These are phyloP conservation scores for Marsdenia floribunda DNA, from an alignment of 257 asterid species.

Conservation along the genomic window DNA sequence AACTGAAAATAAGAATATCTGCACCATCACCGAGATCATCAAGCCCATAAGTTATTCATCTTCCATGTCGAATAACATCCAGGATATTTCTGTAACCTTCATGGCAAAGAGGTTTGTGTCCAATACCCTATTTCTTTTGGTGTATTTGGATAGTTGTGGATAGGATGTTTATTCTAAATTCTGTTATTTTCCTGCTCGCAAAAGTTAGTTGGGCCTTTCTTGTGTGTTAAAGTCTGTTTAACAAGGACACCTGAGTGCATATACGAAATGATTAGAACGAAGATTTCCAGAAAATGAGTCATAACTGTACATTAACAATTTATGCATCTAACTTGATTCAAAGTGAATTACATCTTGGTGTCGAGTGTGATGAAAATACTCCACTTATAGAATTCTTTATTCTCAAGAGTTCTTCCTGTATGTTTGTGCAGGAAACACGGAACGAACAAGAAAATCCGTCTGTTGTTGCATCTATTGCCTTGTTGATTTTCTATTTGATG, in stretches of 20 bases:
- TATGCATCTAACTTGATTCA: not conserved
- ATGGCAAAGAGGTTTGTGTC: slow-evolving; percentile 74
- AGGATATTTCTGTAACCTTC: slow-evolving; percentile 67
- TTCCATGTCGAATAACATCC: slow-evolving; percentile 40
- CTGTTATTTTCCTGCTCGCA: not conserved
- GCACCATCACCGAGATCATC: slow-evolving; percentile 58
- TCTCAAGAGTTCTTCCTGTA: not conserved
- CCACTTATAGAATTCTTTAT: not conserved
- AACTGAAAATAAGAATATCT: slow-evolving; percentile 40
- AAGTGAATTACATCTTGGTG: not conserved
- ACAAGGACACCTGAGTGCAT: not conserved
- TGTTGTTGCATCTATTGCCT: not conserved
- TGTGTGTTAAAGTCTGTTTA: not conserved
- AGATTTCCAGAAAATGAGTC: not conserved
- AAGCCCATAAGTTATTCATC: slow-evolving; percentile 68
- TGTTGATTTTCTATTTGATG: not conserved
- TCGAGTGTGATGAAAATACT: not conserved
- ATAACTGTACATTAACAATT: not conserved
- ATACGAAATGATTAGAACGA: not conserved
- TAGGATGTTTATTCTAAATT: slow-evolving; percentile 10
- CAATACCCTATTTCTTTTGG: slow-evolving; percentile 12
- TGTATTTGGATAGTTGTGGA: slow-evolving; percentile 4
- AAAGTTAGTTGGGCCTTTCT: not conserved
- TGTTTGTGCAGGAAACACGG: not conserved
- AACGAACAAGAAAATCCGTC: not conserved